Conservation (phyloP, 176 grass and related monocot genomes). For the Oryza australiensis region DNA sequence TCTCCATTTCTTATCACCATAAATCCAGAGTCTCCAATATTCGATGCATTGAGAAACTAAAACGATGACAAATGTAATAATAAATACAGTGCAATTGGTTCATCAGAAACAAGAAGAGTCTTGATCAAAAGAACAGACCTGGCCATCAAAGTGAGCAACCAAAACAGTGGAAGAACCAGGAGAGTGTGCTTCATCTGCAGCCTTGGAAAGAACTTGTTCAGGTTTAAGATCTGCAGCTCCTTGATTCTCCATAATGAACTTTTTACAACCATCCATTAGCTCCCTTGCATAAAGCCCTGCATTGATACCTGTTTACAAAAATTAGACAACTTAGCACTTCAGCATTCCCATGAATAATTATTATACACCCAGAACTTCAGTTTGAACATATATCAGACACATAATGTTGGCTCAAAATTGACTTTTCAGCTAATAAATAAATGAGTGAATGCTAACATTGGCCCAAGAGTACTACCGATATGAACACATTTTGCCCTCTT, state of each 20-base stretch:
- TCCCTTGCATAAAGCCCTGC: constrained; percentile 83
- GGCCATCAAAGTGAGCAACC: constrained; percentile 87
- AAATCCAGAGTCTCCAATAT: constrained; percentile 96
- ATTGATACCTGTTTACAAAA: constrained; percentile 65
- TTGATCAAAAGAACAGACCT: constrained; percentile 50
- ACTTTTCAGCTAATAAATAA: not conserved
- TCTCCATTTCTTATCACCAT: constrained; percentile 81
- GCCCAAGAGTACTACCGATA: not conserved
- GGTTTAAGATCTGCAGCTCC: constrained; percentile 48
- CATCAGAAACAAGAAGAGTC: not conserved
- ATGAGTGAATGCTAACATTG: not conserved
- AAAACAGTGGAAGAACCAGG: constrained; percentile 93
- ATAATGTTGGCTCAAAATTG: not conserved
- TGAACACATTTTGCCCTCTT: not conserved
- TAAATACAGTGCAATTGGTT: not conserved
- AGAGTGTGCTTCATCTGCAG: constrained; percentile 64
- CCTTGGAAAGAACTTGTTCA: constrained; percentile 62
- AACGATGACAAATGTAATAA: not conserved
- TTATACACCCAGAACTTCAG: not conserved
- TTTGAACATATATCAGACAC: not conserved
- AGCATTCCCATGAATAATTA: not conserved
- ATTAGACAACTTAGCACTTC: not conserved
- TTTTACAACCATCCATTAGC: constrained; percentile 80
- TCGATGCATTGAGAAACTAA: constrained; percentile 78
- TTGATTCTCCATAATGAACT: constrained; percentile 40